These are phyloP conservation scores for Oenanthe javanica DNA, from an alignment of 140 eudicot genomes.

Conservation along the genomic window DNA sequence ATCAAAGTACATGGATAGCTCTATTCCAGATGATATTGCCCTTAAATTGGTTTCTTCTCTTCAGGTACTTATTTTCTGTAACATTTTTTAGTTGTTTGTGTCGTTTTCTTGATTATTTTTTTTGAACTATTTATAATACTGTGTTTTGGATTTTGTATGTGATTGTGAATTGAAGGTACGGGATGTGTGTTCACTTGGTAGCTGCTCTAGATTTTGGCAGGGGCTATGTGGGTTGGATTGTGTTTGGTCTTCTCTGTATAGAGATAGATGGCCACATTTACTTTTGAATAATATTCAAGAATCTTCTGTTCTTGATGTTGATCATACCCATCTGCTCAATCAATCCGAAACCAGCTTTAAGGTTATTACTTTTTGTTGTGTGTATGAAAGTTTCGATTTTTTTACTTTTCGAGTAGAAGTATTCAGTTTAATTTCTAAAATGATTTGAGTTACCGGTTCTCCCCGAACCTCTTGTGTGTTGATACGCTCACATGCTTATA, in stretches of 20 bases:
- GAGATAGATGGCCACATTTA: conserved; percentile 68
- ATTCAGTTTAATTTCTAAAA: not conserved
- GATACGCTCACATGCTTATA: no score
- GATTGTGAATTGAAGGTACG: conserved; percentile 41
- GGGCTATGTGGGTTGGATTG: conserved; percentile 74
- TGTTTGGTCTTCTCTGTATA: conserved; percentile 70
- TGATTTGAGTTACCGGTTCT: not conserved
- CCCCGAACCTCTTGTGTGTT: not conserved
- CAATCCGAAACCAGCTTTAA: conserved; percentile 30
- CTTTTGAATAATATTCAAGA: conserved; percentile 16
- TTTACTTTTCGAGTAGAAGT: not conserved
- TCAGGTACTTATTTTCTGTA: conserved; percentile 31
- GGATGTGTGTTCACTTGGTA: conserved; percentile 84
- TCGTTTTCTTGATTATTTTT: not conserved
- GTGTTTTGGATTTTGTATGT: not conserved
- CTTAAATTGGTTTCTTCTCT: conserved; percentile 71
- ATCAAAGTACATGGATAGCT: conserved; percentile 25
- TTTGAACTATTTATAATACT: not conserved
- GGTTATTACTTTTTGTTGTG: conserved; percentile 26
- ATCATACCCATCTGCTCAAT: conserved; percentile 29
- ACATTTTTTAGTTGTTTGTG: not conserved
- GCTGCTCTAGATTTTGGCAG: conserved; percentile 85
- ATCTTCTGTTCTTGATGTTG: conserved; percentile 28
- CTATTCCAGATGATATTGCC: conserved; percentile 67
- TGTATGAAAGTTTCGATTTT: not conserved